phyloP scores from a whole-genome alignment of 2,329 filamentous ascomycete species.

The Fusarium temperatum region DNA sequence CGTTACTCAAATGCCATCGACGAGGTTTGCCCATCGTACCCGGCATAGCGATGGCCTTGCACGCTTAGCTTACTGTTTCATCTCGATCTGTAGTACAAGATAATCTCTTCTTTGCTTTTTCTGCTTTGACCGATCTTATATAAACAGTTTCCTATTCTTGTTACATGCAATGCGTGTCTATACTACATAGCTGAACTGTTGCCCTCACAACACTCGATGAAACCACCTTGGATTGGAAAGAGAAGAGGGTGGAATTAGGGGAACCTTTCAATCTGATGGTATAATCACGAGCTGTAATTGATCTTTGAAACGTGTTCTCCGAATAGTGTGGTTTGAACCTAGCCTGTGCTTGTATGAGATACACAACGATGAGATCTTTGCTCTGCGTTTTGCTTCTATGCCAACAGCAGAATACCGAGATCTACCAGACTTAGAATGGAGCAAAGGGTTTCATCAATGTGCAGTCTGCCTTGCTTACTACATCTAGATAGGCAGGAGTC shows the following conservation, averaged over 20 bases:
- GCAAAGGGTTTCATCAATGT: not conserved
- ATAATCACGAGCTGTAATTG: not conserved
- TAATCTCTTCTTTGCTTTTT: too few species aligned
- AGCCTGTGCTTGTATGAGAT: not conserved
- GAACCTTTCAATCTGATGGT: accelerated
- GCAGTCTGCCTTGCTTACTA: not conserved
- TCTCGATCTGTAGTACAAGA: not conserved
- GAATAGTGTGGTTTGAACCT: not conserved
- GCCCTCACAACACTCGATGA: not conserved
- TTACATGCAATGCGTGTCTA: not conserved
- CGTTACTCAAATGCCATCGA: not conserved
- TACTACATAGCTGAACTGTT: not conserved
- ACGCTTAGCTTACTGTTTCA: not conserved
- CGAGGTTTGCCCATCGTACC: too few species aligned
- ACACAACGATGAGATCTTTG: too few species aligned
- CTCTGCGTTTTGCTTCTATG: not conserved
- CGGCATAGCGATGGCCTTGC: not conserved
- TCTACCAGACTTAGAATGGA: not conserved
- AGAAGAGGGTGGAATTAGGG: too few species aligned
- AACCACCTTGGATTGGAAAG: not conserved
- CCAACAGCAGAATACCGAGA: not conserved
- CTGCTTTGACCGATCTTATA: too few species aligned
- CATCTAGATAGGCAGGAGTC: not conserved
- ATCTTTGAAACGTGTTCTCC: not conserved
- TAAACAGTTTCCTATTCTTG: not conserved